Percentiles rank a stretch among this genome's conserved stretches.
Conservation (phyloP, 768 basidiomycete species). For the Lactarius vividus region DNA sequence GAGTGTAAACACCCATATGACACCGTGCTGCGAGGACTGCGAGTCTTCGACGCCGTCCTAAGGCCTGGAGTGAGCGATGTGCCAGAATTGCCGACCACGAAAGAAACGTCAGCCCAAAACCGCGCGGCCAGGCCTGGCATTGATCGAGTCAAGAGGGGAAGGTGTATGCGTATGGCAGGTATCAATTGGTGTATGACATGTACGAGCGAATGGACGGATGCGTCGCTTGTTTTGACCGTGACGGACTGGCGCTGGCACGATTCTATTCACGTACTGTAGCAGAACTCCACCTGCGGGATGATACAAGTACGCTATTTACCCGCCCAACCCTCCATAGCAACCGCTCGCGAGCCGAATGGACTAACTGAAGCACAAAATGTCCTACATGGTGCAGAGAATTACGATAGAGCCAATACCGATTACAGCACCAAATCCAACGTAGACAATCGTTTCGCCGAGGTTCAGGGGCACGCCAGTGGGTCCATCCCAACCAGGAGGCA, state of each 20-base stretch:
- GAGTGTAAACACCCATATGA: neutral
- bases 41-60: neutral
- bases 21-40: neutral
- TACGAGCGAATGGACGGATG: neutral
- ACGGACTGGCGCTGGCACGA: neutral
- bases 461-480: slow-evolving; percentile 50
- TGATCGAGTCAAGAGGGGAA: neutral
- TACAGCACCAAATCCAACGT: slow-evolving; percentile 43
- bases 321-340: slow-evolving; percentile 5
- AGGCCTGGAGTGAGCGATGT: neutral
- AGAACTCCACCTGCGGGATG: neutral
- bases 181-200: neutral
- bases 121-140: slow-evolving; percentile 12
- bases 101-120: slow-evolving; percentile 22
- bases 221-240: neutral
- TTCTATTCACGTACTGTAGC: neutral
- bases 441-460: slow-evolving; percentile 42
- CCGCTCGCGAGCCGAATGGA: neutral
- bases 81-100: slow-evolving; percentile 16
- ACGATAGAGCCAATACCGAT: slow-evolving; percentile 49
- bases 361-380: neutral
- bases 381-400: slow-evolving; percentile 53
- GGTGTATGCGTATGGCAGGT: neutral
- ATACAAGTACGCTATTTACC: neutral
- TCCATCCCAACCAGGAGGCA: slow-evolving; percentile 61